A percentile compares a stretch with the other conserved stretches of the same genome.
These are phyloP conservation scores for Myxozyma melibiosi DNA, from an alignment of 805 yeast genomes.

Conservation along the genomic window DNA sequence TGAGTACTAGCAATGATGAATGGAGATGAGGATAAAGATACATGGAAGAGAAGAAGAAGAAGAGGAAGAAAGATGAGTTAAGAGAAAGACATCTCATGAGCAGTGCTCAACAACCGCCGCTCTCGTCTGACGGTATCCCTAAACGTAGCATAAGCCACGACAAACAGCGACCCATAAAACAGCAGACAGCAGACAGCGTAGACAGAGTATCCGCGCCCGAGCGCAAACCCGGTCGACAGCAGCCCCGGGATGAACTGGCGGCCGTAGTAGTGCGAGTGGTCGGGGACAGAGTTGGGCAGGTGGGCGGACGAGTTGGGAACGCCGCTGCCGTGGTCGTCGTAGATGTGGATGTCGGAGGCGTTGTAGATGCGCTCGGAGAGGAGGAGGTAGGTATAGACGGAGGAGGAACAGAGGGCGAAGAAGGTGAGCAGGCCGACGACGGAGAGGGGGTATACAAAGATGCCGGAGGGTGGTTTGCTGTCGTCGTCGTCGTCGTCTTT, in stretches of 20 bases:
- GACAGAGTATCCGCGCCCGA: not conserved
- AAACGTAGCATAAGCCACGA: not conserved
- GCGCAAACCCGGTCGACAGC: too few relatives aligned
- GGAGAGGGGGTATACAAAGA: conserved; percentile 7
- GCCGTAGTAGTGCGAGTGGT: too few relatives aligned
- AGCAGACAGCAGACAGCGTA: conserved; percentile 4
- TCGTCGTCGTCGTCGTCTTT: not conserved
- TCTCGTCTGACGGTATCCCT: not conserved
- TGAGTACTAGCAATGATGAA: too few relatives aligned
- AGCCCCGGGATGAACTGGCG: too few relatives aligned
- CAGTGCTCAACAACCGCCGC: not conserved
- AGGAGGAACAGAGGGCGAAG: not conserved
- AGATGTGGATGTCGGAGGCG: not conserved
- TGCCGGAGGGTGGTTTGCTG: not conserved
- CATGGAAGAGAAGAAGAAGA: too few relatives aligned
- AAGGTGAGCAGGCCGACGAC: conserved; percentile 5
- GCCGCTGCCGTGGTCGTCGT: too few relatives aligned
- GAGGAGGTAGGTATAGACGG: not conserved
- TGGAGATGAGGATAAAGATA: too few relatives aligned
- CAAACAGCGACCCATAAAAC: conserved; percentile 3
- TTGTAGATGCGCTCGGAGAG: not conserved
- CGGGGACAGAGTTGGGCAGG: too few relatives aligned
- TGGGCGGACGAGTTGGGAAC: too few relatives aligned
- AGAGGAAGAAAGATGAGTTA: too few relatives aligned
- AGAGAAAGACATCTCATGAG: too few relatives aligned